A percentile compares a stretch with the other conserved stretches of the same genome.
Conservation (phyloP, 2,329 filamentous ascomycete species). For the Phialocephala sp. region DNA sequence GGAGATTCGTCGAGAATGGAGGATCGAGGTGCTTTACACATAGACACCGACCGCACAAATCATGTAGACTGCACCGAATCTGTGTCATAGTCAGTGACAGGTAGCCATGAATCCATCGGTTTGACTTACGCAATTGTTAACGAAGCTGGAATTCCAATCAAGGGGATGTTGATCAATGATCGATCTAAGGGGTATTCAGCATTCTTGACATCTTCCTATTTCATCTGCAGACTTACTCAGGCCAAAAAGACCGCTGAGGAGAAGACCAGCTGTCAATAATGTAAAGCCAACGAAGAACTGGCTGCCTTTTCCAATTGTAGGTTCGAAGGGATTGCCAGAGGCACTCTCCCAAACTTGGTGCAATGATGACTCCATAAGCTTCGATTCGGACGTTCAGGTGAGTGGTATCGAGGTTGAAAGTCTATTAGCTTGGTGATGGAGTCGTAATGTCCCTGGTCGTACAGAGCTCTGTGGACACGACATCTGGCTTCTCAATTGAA, state of each 20-base stretch:
- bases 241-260: conserved; percentile 80
- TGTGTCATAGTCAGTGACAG: conserved; percentile 46
- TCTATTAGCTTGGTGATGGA: not conserved
- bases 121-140: conserved; percentile 82
- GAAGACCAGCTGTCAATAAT: conserved; percentile 73
- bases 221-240: conserved; percentile 66
- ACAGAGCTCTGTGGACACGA: conserved; percentile 22
- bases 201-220: not conserved
- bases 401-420: not conserved
- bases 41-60: conserved; percentile 99
- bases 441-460: not conserved
- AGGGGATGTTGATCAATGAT: conserved; percentile 75
- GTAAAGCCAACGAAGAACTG: conserved; percentile 84
- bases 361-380: conserved; percentile 79
- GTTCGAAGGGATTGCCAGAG: conserved; percentile 82
- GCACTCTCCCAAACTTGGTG: conserved; percentile 94
- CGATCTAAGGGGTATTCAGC: conserved; percentile 65
- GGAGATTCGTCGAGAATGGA: conserved; percentile 34
- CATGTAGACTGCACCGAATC: conserved; percentile 95
- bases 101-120: conserved; percentile 10
- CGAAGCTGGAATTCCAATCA: conserved; percentile 86
- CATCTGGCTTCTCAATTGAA: conserved; percentile 31
- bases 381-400: conserved; percentile 11
- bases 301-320: conserved; percentile 77
- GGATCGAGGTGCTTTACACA: conserved; percentile 61